These are phyloP conservation scores for Aspergillus chevalieri DNA, from an alignment of 2,329 filamentous ascomycete species.

Conservation along the genomic window DNA sequence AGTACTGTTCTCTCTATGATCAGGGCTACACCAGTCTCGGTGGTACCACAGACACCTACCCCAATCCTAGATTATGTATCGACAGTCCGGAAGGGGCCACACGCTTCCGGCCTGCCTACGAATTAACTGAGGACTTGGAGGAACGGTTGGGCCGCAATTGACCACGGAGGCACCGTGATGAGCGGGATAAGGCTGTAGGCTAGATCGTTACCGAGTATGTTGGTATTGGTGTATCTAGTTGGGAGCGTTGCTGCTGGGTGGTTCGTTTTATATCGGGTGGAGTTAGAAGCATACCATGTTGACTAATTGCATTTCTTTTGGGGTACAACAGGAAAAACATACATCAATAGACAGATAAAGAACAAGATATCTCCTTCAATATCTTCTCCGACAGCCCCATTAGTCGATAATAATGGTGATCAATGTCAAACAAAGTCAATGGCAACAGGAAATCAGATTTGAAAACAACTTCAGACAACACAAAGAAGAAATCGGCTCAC, in stretches of 20 bases:
- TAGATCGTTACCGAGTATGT: background rate
- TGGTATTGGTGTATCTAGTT: background rate
- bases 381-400: constrained; percentile 2
- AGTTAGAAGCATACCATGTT: background rate
- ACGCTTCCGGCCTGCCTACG: constrained; percentile 66
- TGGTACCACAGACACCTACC: constrained; percentile 78
- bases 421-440: background rate
- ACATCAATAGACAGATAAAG: constrained; percentile 20
- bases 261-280: background rate
- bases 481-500: constrained; percentile 1
- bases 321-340: constrained; percentile 10
- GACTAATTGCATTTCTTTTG: background rate
- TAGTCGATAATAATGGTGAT: too few species aligned
- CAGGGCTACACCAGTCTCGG: constrained; percentile 87
- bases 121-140: constrained; percentile 66
- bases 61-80: constrained; percentile 67
- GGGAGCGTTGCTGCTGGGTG: background rate
- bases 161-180: background rate
- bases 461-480: background rate
- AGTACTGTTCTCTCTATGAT: constrained; percentile 85
- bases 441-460: background rate
- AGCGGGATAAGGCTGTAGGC: background rate
- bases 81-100: constrained; percentile 20
- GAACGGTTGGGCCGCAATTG: constrained; percentile 70
- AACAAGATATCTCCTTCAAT: constrained; percentile 1